Base-by-base conservation (phyloP, 2,329 filamentous ascomycete genomes). In the Penicillium paneum region DNA sequence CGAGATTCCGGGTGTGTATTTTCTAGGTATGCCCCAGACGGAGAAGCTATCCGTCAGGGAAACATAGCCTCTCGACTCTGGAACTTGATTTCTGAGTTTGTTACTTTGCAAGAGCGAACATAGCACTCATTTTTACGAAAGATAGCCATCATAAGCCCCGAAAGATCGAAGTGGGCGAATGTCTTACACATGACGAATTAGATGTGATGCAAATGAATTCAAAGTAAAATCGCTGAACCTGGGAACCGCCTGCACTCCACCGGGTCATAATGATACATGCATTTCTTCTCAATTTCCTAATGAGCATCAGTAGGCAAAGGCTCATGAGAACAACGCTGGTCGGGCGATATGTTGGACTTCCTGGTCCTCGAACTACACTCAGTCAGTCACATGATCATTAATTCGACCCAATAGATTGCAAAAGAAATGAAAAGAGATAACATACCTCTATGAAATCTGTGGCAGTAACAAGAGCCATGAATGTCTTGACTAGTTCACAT, bases 401-500 rank as follows among this genome's bases (percentile, higher is more conserved):
- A 36, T 34, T 12, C 13, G 26, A 38, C 6, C 31, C 13, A 21
- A 7, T 40, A 28, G 6, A 35, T 5, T 28, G n/a, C 24, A 31
- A 21, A 29, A 28, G n/a, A n/a, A 36, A 36, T 24, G 35, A 38
- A 11, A 41, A 13, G 28, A 39, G 5, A 26, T 12, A 44, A 75
- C 84, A 75, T 78, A 96, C 92, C 80, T 97, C 89, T 50, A 96
- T 77, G 71, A 96, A 97, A 40, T 85, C 87, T 10, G 90, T 95
- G 35, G 91, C 85, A 29, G 86, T 82, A 66, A 97, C 89, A 60
- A 97, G 79, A 51, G 94, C 80, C 74, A 93, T 87, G 67, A 94
- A 90, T 43, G 90, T 87, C 71, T 96, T 91, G 6, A 92, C 90
- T 62, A 97, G 74, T 63, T 93, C 90, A 44, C 84, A 82, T 35